Percentiles rank a stretch among this genome's conserved stretches.
These are phyloP conservation scores for Pythium volutum DNA, from an alignment of 352 stramenopile genomes.

Conservation along the genomic window DNA sequence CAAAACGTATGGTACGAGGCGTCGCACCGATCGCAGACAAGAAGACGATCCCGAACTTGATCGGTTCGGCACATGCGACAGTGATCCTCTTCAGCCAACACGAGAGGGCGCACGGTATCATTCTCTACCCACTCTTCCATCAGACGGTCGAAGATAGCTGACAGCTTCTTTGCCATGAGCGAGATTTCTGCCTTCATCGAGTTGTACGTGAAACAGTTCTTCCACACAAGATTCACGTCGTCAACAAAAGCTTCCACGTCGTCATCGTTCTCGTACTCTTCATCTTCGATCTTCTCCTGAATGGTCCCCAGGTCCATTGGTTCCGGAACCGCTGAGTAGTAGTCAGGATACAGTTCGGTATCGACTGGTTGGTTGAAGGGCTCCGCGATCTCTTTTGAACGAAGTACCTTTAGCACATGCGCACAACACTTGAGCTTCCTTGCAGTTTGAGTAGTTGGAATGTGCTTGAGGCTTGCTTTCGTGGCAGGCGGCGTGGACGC, in stretches of 20 bases:
- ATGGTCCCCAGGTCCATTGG: conserved; percentile 84
- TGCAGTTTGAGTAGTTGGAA: conserved; percentile 52
- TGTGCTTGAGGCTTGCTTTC: conserved; percentile 53
- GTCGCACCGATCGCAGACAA: conserved; percentile 82
- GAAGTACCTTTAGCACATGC: conserved; percentile 73
- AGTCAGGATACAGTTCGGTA: conserved; percentile 79
- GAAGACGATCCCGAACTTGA: conserved; percentile 54
- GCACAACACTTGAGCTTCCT: conserved; percentile 65
- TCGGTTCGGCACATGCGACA: conserved; percentile 76
- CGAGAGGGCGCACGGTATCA: conserved; percentile 41
- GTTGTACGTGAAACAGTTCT: conserved; percentile 86
- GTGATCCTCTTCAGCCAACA: conserved; percentile 73
- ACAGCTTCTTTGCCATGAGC: conserved; percentile 66
- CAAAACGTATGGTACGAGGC: conserved; percentile 84
- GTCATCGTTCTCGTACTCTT: conserved; percentile 82
- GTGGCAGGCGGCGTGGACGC: conserved; percentile 36
- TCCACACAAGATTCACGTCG: conserved; percentile 80
- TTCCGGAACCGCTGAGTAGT: conserved; percentile 70
- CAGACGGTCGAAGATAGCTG: conserved; percentile 72
- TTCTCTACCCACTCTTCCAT: conserved; percentile 82
- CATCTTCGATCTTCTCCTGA: conserved; percentile 78
- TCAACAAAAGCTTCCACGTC: conserved; percentile 80
- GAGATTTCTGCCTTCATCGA: conserved; percentile 81
- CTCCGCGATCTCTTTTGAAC: conserved; percentile 68
- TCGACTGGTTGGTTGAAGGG: conserved; percentile 87